Evolutionary conservation across 169 alveolate genomes (phyloP).

Genomic region (Cystoisospora suis): DNA sequence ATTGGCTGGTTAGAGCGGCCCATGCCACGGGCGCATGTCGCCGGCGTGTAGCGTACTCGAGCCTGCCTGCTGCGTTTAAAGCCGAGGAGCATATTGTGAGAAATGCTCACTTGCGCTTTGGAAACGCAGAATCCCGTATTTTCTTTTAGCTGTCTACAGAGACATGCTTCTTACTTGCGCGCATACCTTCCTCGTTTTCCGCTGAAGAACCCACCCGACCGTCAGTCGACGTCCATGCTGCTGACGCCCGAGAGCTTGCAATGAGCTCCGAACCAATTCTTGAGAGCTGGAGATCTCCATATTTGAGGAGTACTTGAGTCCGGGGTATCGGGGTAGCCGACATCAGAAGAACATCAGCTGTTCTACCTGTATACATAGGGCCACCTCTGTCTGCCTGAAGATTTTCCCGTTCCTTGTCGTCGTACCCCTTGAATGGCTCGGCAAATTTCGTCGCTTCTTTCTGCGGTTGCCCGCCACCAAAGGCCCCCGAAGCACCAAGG

Average conservation of each 20-base stretch:
- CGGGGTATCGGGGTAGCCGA: slow-evolving; percentile 59
- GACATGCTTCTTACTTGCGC: no score
- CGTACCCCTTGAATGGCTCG: no score
- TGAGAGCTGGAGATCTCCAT: slow-evolving; percentile 40
- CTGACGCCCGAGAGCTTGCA: background rate
- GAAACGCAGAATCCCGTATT: no score
- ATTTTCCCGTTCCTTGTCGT: background rate
- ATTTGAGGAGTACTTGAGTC: slow-evolving; percentile 29
- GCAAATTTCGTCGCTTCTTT: background rate
- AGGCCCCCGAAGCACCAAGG: background rate
- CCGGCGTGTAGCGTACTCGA: no score
- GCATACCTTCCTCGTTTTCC: no score
- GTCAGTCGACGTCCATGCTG: background rate
- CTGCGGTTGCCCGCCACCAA: background rate
- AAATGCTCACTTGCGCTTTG: no score
- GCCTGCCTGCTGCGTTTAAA: no score
- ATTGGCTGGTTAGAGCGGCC: no score
- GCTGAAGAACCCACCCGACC: background rate
- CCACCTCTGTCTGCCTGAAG: background rate
- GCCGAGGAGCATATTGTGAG: no score
- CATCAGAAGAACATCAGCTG: slow-evolving; percentile 49
- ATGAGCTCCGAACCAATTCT: background rate
- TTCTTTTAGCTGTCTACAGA: no score
- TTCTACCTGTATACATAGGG: background rate
- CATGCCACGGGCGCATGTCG: no score